A percentile compares a stretch with the other conserved stretches of the same genome.
Evolutionary conservation across 148 eudicot species (phyloP).

Genomic region (Euryodendron excelsum): DNA sequence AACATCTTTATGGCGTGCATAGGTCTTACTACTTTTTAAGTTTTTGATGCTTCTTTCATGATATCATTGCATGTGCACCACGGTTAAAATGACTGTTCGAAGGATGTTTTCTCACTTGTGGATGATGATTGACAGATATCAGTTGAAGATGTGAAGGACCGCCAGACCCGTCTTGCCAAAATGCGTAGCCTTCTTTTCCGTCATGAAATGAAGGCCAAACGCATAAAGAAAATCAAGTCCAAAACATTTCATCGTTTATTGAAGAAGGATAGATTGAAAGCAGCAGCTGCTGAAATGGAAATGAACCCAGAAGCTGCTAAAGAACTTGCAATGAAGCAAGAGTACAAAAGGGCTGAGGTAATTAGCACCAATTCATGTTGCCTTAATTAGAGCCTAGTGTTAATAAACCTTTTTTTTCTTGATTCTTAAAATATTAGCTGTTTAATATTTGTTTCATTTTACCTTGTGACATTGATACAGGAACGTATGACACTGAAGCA

Average conservation of each 20-base stretch:
- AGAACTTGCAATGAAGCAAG: conserved; percentile 84
- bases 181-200: conserved; percentile 88
- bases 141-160: conserved; percentile 76
- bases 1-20: not conserved
- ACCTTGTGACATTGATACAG: conserved; percentile 34
- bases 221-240: conserved; percentile 80
- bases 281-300: conserved; percentile 35
- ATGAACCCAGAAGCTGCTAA: conserved; percentile 71
- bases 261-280: conserved; percentile 78
- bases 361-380: conserved; percentile 8
- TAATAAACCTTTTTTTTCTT: not conserved
- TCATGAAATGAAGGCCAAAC: conserved; percentile 88
- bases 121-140: conserved; percentile 49
- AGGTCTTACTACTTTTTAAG: not conserved
- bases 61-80: not conserved
- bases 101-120: conserved; percentile 5
- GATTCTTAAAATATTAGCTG: not conserved
- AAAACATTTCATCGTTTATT: conserved; percentile 73
- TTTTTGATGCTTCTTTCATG: conserved; percentile 8
- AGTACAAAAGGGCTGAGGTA: conserved; percentile 83
- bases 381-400: not conserved
- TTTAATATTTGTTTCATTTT: conserved; percentile 6
- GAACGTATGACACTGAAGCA: conserved; percentile 85
- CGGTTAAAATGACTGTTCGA: not conserved
- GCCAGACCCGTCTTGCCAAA: conserved; percentile 74